phyloP scores from a whole-genome alignment of 2,329 filamentous ascomycete species.

The Chalaropsis thielavioides region DNA sequence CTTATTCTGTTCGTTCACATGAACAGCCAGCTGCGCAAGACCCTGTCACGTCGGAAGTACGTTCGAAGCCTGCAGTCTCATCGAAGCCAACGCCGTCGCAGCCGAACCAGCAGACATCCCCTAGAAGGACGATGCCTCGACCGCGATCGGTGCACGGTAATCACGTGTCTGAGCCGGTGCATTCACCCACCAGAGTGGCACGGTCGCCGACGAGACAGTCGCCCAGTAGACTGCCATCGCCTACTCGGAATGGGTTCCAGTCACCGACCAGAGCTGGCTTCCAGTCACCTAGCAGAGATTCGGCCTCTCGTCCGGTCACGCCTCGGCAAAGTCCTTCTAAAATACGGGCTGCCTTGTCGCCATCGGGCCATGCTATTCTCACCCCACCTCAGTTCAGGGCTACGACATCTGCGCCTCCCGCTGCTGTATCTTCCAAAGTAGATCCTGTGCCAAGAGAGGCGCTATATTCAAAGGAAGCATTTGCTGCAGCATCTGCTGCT shows the following conservation, averaged over 20 bases:
- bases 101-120: constrained; percentile 36
- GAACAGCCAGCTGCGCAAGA: constrained; percentile 29
- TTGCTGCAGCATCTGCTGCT: background rate
- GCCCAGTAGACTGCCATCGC: constrained; percentile 3
- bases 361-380: background rate
- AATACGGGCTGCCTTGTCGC: constrained; percentile 4
- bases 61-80: constrained; percentile 34
- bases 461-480: background rate
- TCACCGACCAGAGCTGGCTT: constrained; percentile 7
- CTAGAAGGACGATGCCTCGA: constrained; percentile 35
- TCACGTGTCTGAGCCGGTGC: constrained; percentile 11
- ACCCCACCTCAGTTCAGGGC: constrained; percentile 8
- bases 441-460: constrained; percentile 4
- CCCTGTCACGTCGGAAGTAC: constrained; percentile 23
- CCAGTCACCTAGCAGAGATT: constrained; percentile 11
- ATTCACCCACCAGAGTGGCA: constrained; percentile 8
- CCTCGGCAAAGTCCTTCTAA: constrained; percentile 15
- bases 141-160: constrained; percentile 20
- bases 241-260: background rate
- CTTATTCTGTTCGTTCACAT: constrained; percentile 47
- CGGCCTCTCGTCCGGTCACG: constrained; percentile 9
- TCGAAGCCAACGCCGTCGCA: constrained; percentile 20
- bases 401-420: background rate
- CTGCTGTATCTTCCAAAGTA: constrained; percentile 5
- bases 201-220: constrained; percentile 11